Evolutionary conservation across 352 stramenopile species (phyloP), one percentile per base, ranked within the genome.

Genomic region (Pythium pyrilobum): DNA sequence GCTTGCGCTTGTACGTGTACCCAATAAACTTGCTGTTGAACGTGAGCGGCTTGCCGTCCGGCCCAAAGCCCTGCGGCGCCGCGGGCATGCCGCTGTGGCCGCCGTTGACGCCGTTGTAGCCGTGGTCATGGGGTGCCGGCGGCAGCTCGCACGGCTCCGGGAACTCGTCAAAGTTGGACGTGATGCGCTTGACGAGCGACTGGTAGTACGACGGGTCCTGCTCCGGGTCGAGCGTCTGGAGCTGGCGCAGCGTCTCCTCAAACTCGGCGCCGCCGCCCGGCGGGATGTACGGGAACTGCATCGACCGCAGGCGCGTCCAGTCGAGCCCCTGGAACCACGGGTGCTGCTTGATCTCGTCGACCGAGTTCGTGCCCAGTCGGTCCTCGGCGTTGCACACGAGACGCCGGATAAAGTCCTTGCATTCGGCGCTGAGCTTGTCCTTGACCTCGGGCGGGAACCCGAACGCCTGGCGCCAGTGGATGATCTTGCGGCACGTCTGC

Each of bases 121-220:
- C 44, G 32, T 58, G 50, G 31, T 66, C 58, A 20, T 58, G 59
- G 9, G 66, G 40, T 29, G 62, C 51, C 12, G 66, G 18, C 1
- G 66, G 66, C 25, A 87, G 61, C 37, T 87, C 76, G 32, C 69
- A 80, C 0, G 72, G 64, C 60, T 98, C 95, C 34, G 97, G 81
- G 72, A 98, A 99, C 27, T 98, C 95, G 69, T 99, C 96, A 72
- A 99, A 99, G 72, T 99, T 98, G 27, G 90, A 82, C 36, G 96
- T 98, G 39, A 98, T 88, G 62, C 92, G 79, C 16, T 81, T 77
- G 16, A 98, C 82, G 7, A 98, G 72, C 44, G 89, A 74, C 46
- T 90, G 71, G 61, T 98, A 98, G 51, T 76, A 71, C 27, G 59
- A 52, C 8, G 69, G 62, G 33, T 72, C 66, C 33, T 82, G 61